Percentiles rank a stretch among this genome's conserved stretches.
These are phyloP conservation scores for Fraxinus floribunda DNA, from an alignment of 305 asterid genomes.

Conservation along the genomic window DNA sequence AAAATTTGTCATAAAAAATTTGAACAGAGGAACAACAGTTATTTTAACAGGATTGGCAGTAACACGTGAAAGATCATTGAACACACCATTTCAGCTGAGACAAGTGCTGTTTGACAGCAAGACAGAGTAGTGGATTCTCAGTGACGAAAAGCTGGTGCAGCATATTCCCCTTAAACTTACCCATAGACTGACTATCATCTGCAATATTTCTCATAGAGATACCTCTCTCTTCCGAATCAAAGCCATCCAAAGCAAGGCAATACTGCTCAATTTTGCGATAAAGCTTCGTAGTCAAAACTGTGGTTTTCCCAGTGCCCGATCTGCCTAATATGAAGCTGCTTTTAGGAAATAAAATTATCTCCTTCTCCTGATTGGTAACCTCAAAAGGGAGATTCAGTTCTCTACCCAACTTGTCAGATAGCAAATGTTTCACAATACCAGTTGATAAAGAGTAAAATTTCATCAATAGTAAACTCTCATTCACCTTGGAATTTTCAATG, in stretches of 20 bases:
- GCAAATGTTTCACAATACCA: conserved; percentile 52
- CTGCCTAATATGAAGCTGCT: conserved; percentile 76
- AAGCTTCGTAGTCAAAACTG: conserved; percentile 66
- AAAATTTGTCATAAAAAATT: background rate
- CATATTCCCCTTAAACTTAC: conserved; percentile 15
- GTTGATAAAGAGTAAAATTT: conserved; percentile 58
- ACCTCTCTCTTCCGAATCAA: conserved; percentile 12
- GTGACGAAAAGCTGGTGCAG: conserved; percentile 71
- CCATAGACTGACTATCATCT: background rate
- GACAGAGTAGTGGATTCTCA: conserved; percentile 64
- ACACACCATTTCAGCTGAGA: conserved; percentile 55
- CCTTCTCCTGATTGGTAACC: conserved; percentile 63
- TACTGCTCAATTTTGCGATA: conserved; percentile 48
- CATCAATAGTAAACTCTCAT: conserved; percentile 63
- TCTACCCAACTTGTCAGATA: conserved; percentile 43
- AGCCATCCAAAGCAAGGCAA: conserved; percentile 37
- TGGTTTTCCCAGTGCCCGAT: conserved; percentile 76
- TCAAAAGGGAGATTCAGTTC: conserved; percentile 66
- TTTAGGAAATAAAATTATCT: conserved; percentile 43
- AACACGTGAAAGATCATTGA: background rate
- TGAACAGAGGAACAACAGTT: background rate
- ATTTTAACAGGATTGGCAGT: background rate
- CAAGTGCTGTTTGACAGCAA: conserved; percentile 67
- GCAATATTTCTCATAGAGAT: background rate
- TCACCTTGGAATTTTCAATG: conserved; percentile 62